phyloP scores from a whole-genome alignment of 768 basidiomycete species.

The Cyclocybe cylindracea region DNA sequence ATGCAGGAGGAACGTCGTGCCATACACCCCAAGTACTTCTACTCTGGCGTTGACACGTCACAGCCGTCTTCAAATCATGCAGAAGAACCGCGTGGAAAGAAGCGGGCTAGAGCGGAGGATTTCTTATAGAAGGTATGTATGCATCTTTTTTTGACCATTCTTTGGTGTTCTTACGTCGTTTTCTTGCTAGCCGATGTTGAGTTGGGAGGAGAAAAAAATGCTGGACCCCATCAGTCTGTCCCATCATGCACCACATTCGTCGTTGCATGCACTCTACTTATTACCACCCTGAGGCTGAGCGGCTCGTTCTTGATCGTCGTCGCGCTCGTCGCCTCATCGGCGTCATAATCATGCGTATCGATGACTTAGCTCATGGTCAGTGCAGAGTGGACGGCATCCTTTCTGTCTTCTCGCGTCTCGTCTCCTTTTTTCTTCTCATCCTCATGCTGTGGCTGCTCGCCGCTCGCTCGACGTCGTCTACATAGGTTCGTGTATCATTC shows the following conservation, averaged over 20 bases:
- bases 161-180: neutral
- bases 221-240: constrained; percentile 21
- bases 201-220: constrained; percentile 1
- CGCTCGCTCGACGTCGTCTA: constrained; percentile 6
- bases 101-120: constrained; percentile 85
- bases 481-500: constrained; percentile 25
- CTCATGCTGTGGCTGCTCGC: too few species aligned
- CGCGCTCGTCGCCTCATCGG: neutral
- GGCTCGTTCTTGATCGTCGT: neutral
- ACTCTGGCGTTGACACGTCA: constrained; percentile 38
- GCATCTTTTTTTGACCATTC: neutral
- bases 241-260: constrained; percentile 13
- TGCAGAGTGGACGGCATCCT: neutral
- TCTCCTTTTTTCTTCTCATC: constrained; percentile 3
- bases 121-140: constrained; percentile 49
- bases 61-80: constrained; percentile 22
- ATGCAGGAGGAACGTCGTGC: constrained; percentile 79
- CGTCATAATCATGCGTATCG: too few species aligned
- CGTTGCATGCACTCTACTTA: constrained; percentile 14
- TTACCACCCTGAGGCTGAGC: constrained; percentile 9
- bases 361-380: too few species aligned
- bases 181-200: neutral
- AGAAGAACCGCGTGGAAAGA: constrained; percentile 79
- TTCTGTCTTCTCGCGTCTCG: constrained; percentile 1
- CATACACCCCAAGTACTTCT: constrained; percentile 61